Base-by-base conservation (phyloP, 192 early-diverging fungal species). In the Umbelopsis sp. region DNA sequence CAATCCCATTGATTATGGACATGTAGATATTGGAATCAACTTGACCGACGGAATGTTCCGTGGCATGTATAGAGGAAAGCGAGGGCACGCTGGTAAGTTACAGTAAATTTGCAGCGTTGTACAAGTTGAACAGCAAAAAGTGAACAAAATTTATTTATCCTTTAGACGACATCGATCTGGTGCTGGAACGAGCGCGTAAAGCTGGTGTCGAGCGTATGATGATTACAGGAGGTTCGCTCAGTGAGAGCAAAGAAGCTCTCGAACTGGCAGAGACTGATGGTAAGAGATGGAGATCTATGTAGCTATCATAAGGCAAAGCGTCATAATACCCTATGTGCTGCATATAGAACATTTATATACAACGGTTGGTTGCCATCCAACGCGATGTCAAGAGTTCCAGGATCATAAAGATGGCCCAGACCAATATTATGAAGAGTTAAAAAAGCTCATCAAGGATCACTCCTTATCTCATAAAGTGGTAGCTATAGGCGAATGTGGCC, bases 401-500 rank as follows among this genome's bases (percentile, higher is more conserved):
- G 44, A 69, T 0, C 68, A 91, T 65, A 21, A 66, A 5, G 78
- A 71, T 30, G 91, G 90, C 11, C 88, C 90, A 3, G 81, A 89
- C 11, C 84, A 74, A 11, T 95, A 94, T 67, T 89, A 86, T 67
- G 68, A 78, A 25, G 76, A 67, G 20, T 73, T 92, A 22, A 78
- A 82, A 44, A 70, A 80, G 7, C 66, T 89, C 15, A 73, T 74
- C 9, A 72, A 78, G 25, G 80, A 78, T 35, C 71, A 79, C 18
- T 37, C 30, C 3, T 76, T 81, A 23, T 73, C 74, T 20, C 81
- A 74, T 53, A 84, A 85, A 46, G 85, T 99, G 1, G 93, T 96
- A 2, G 97, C 96, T 2, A 86, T 99, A 72, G 97, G 97, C 37
- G 97, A 99, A 71, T 96, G 93, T 70, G 97, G 97, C 11, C 83